These are phyloP conservation scores for Trichosporon faecale DNA, from an alignment of 1,284 basidiomycete species.

Conservation along the genomic window DNA sequence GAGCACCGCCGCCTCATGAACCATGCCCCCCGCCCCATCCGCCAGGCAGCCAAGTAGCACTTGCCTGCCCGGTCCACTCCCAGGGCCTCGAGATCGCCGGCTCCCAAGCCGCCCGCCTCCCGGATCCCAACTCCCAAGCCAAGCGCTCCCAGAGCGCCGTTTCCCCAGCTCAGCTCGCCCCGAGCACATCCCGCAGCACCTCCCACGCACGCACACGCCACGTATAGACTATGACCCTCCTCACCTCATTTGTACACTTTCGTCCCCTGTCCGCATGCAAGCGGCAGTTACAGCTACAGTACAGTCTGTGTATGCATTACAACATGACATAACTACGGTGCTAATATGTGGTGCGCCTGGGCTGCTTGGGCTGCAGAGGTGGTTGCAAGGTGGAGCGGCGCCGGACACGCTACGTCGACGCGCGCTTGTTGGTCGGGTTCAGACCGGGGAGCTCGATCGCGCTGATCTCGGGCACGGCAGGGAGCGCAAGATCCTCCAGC, in stretches of 20 bases:
- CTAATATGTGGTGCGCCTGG: too few relatives aligned
- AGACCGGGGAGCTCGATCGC: background rate
- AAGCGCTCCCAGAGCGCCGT: too few relatives aligned
- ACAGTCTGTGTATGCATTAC: constrained; percentile 9
- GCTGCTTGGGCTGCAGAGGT: too few relatives aligned
- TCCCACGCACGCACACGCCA: background rate
- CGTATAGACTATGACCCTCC: background rate
- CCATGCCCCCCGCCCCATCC: background rate
- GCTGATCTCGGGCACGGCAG: background rate
- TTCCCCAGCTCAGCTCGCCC: too few relatives aligned
- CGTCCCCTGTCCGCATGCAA: background rate
- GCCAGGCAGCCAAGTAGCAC: background rate
- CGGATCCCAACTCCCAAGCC: too few relatives aligned
- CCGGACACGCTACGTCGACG: background rate
- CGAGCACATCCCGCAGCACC: background rate
- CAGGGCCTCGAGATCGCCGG: too few relatives aligned
- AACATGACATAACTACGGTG: background rate
- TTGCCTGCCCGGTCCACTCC: too few relatives aligned
- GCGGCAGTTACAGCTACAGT: background rate
- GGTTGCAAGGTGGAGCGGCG: too few relatives aligned
- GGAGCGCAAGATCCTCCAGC: background rate
- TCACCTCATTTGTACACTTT: background rate
- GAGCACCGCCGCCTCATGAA: background rate
- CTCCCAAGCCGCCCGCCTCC: too few relatives aligned
- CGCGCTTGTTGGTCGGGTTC: background rate